A percentile compares a stretch with the other conserved stretches of the same genome.
Evolutionary conservation across 805 yeast genomes (phyloP).

Genomic region (Yarrowia osloensis): DNA sequence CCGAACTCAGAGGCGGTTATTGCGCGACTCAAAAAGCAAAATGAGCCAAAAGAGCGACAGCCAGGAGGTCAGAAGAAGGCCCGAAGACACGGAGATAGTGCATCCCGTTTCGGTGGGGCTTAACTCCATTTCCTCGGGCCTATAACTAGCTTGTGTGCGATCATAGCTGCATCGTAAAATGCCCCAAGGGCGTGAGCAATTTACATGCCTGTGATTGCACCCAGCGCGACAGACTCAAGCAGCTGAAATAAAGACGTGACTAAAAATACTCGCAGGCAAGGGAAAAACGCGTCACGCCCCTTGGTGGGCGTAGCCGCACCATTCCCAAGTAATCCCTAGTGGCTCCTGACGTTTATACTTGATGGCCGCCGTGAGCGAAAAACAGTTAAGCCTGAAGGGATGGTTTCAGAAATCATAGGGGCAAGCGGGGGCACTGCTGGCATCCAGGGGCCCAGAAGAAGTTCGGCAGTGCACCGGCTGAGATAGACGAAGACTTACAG

Average conservation of each 20-base stretch:
- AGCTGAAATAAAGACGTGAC: background rate
- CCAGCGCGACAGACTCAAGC: no score
- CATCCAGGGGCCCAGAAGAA: no score
- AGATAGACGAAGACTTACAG: no score
- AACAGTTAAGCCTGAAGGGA: background rate
- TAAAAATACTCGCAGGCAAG: background rate
- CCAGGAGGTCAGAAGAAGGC: background rate
- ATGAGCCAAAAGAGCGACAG: background rate
- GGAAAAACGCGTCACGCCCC: background rate
- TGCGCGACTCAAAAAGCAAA: background rate
- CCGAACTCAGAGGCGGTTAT: constrained; percentile 4
- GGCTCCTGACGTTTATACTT: background rate
- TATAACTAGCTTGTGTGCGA: background rate
- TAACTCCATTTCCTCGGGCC: background rate
- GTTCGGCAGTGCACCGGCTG: no score
- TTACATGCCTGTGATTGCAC: no score
- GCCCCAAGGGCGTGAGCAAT: background rate
- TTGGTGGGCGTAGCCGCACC: background rate
- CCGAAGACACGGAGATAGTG: background rate
- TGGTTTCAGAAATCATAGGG: background rate
- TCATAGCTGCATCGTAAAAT: background rate
- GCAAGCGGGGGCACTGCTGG: background rate
- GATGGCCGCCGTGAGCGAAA: background rate
- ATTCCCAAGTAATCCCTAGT: background rate
- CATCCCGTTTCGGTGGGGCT: no score